A percentile compares a stretch with the other conserved stretches of the same genome.
These are phyloP conservation scores for Geotrichum aggregatum DNA, from an alignment of 1,139 yeast species.

Conservation along the genomic window DNA sequence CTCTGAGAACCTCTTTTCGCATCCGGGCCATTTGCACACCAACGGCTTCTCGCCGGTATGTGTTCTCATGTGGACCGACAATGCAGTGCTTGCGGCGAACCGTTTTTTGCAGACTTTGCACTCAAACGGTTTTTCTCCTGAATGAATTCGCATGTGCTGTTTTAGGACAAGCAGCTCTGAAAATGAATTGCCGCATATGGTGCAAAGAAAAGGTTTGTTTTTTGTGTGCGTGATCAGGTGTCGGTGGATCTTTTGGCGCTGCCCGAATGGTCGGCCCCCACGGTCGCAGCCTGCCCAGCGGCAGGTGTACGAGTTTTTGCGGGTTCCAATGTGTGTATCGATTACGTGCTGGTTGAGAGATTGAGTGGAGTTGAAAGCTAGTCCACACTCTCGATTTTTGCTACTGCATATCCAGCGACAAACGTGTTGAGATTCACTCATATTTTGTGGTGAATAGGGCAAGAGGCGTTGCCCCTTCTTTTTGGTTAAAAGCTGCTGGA, in stretches of 20 bases:
- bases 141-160: constrained; percentile 81
- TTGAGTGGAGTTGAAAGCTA: constrained; percentile 49
- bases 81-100: constrained; percentile 57
- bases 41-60: constrained; percentile 94
- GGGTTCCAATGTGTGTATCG: constrained; percentile 64
- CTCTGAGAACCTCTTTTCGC: constrained; percentile 83
- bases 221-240: constrained; percentile 88
- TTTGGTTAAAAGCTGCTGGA: too few species aligned
- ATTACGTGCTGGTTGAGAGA: constrained; percentile 69
- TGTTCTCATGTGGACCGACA: constrained; percentile 64
- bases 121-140: constrained; percentile 78
- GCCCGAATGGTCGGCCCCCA: constrained; percentile 53
- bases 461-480: constrained; percentile 5
- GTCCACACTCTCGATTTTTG: constrained; percentile 44
- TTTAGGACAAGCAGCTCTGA: constrained; percentile 62
- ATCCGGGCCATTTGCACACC: constrained; percentile 71
- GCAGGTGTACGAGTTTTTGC: constrained; percentile 67
- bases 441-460: constrained; percentile 10
- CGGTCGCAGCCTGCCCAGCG: constrained; percentile 77
- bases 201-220: constrained; percentile 70
- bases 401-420: constrained; percentile 47
- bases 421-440: constrained; percentile 29
- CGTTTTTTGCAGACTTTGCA: constrained; percentile 77
- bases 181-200: constrained; percentile 62
- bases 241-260: constrained; percentile 78